A percentile compares a stretch with the other conserved stretches of the same genome.
phyloP scores from a whole-genome alignment of 495 filamentous ascomycete genomes.

The Friedmanniomyces endolithicus region DNA sequence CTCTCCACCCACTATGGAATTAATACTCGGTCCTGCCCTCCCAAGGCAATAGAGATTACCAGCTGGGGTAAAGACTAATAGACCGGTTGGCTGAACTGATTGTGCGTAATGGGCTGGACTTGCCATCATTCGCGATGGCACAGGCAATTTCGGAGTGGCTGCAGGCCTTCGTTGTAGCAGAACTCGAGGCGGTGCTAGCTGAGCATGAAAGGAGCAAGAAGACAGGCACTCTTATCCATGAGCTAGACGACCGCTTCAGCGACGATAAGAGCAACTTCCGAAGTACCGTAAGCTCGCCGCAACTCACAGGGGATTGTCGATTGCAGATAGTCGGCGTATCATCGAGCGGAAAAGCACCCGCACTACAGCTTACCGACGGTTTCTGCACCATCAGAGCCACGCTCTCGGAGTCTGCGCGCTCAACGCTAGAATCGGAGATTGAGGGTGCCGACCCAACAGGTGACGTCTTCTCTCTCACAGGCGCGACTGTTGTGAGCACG shows the following conservation, averaged over 20 bases:
- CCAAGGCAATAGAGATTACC: too few relatives aligned
- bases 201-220: slow-evolving; percentile 5
- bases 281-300: neutral
- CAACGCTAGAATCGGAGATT: slow-evolving; percentile 1
- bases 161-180: slow-evolving; percentile 10
- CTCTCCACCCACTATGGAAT: too few relatives aligned
- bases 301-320: neutral
- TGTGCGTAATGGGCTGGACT: neutral
- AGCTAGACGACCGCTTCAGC: slow-evolving; percentile 12
- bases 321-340: slow-evolving; percentile 9
- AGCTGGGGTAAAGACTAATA: too few relatives aligned
- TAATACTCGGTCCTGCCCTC: too few relatives aligned
- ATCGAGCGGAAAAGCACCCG: neutral
- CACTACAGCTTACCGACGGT: slow-evolving; percentile 13
- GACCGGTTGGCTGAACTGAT: too few relatives aligned
- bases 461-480: slow-evolving; percentile 4
- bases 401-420: slow-evolving; percentile 4
- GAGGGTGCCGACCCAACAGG: slow-evolving; percentile 8
- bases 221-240: neutral
- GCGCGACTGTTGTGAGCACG: slow-evolving; percentile 2
- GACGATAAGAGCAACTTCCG: slow-evolving; percentile 23
- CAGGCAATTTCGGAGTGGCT: slow-evolving; percentile 14
- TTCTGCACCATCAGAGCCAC: neutral
- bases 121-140: slow-evolving; percentile 6
- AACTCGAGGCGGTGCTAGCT: slow-evolving; percentile 10